A percentile compares a stretch with the other conserved stretches of the same genome.
These are phyloP conservation scores for Pharus latifolius DNA, from an alignment of 176 grass and related monocot genomes.

Conservation along the genomic window DNA sequence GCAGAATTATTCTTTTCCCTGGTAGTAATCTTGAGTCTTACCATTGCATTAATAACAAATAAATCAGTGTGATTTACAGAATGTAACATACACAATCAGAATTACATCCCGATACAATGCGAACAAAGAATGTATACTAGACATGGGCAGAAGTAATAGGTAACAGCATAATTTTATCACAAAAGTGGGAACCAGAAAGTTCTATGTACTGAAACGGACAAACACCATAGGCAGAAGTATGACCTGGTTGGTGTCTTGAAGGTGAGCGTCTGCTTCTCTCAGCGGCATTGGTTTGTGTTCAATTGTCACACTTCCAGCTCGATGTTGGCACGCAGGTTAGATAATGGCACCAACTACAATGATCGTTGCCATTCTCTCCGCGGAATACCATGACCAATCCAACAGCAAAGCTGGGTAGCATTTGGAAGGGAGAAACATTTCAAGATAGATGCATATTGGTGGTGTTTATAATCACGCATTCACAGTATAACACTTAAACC, in stretches of 20 bases:
- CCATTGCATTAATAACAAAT: not conserved
- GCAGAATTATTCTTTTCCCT: not conserved
- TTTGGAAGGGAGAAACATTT: too few species aligned
- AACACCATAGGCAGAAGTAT: not conserved
- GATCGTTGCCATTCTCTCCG: slow-evolving; percentile 56
- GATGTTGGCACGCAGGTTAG: slow-evolving; percentile 63
- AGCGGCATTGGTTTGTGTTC: slow-evolving; percentile 2
- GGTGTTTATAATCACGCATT: too few species aligned
- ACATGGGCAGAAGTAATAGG: too few species aligned
- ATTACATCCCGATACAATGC: not conserved
- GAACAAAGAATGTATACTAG: not conserved
- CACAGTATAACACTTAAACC: too few species aligned
- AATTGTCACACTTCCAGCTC: slow-evolving; percentile 62
- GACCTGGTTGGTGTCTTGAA: slow-evolving; percentile 9
- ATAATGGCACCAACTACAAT: slow-evolving; percentile 88
- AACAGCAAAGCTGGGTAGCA: slow-evolving; percentile 30
- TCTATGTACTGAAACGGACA: not conserved
- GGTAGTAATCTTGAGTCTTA: not conserved
- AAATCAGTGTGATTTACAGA: not conserved
- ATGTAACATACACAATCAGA: not conserved
- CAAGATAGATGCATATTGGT: too few species aligned
- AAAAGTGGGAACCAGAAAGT: not conserved
- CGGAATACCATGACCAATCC: slow-evolving; percentile 50
- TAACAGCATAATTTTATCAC: too few species aligned
- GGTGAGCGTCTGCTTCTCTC: not conserved